Evolutionary conservation across 2,329 filamentous ascomycete genomes (phyloP).

Genomic region (Scolecobasidium constrictum): DNA sequence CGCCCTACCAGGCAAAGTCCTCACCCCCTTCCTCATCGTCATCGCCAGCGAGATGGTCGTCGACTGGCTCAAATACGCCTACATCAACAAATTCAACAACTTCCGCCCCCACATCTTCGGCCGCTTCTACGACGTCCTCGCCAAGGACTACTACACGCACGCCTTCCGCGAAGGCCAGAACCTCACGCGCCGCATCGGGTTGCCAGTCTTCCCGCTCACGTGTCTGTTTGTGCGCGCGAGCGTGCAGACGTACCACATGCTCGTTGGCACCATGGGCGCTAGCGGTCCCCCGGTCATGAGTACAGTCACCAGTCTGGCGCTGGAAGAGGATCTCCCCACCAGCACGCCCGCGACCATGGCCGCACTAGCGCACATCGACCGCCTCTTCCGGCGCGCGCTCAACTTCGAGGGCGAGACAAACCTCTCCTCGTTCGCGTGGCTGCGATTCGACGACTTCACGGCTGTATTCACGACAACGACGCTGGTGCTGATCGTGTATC

Average conservation of each 20-base stretch:
- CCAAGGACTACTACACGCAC: conserved; percentile 97
- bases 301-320: conserved; percentile 52
- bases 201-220: conserved; percentile 84
- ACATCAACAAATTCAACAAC: conserved; percentile 98
- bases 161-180: conserved; percentile 65
- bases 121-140: conserved; percentile 82
- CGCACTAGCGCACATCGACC: conserved; percentile 68
- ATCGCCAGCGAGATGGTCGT: conserved; percentile 94
- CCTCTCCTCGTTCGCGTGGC: conserved; percentile 23
- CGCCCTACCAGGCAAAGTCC: conserved; percentile 74
- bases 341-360: conserved; percentile 64
- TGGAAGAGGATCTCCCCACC: conserved; percentile 35
- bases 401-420: conserved; percentile 44
- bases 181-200: conserved; percentile 74
- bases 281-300: conserved; percentile 57
- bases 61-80: conserved; percentile 93
- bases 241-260: conserved; percentile 95
- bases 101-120: conserved; percentile 84
- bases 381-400: conserved; percentile 64
- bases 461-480: conserved; percentile 72
- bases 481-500: conserved; percentile 75
- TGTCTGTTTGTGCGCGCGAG: conserved; percentile 93
- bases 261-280: conserved; percentile 73
- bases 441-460: conserved; percentile 61
- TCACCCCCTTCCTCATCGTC: conserved; percentile 88